Evolutionary conservation across 2,329 filamentous ascomycete genomes (phyloP).

Genomic region (Pseudopithomyces maydicus): DNA sequence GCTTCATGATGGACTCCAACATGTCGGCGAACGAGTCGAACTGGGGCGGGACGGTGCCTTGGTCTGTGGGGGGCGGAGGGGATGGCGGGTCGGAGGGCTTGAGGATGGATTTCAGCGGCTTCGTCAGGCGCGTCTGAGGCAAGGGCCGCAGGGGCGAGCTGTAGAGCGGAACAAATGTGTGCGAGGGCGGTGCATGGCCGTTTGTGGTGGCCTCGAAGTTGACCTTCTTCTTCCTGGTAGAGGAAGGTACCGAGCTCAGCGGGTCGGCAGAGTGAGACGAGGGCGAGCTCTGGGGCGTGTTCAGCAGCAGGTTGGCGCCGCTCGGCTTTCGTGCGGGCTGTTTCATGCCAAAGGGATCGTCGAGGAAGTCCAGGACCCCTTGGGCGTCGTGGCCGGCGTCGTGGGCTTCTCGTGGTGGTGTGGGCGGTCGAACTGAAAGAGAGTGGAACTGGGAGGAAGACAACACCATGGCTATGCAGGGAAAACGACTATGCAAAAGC

Average conservation of each 20-base stretch:
- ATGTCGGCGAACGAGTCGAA: slow-evolving; percentile 73
- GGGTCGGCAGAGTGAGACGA: slow-evolving; percentile 46
- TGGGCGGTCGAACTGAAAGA: slow-evolving; percentile 60
- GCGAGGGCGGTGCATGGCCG: slow-evolving; percentile 46
- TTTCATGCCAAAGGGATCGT: slow-evolving; percentile 47
- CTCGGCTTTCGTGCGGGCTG: slow-evolving; percentile 26
- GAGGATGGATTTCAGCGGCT: slow-evolving; percentile 75
- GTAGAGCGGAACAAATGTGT: slow-evolving; percentile 37
- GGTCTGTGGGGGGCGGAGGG: slow-evolving; percentile 43
- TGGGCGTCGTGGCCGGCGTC: slow-evolving; percentile 42
- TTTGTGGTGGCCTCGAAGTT: slow-evolving; percentile 67
- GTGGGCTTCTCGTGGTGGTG: slow-evolving; percentile 57
- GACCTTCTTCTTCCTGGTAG: slow-evolving; percentile 53
- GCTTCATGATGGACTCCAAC: slow-evolving; percentile 82
- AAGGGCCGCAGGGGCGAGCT: slow-evolving; percentile 54
- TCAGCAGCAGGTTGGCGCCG: slow-evolving; percentile 28
- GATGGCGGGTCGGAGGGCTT: slow-evolving; percentile 64
- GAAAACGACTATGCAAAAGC: slow-evolving; percentile 26
- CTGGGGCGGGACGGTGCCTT: slow-evolving; percentile 50
- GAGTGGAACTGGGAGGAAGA: slow-evolving; percentile 48
- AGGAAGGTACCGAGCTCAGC: slow-evolving; percentile 35
- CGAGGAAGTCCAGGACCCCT: slow-evolving; percentile 50
- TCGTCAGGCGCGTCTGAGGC: slow-evolving; percentile 57
- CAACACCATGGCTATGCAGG: slow-evolving; percentile 48
- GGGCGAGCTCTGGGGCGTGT: slow-evolving; percentile 50